Base-by-base conservation (phyloP, 192 early-diverging fungal species). In the Entomortierella lignicola region DNA sequence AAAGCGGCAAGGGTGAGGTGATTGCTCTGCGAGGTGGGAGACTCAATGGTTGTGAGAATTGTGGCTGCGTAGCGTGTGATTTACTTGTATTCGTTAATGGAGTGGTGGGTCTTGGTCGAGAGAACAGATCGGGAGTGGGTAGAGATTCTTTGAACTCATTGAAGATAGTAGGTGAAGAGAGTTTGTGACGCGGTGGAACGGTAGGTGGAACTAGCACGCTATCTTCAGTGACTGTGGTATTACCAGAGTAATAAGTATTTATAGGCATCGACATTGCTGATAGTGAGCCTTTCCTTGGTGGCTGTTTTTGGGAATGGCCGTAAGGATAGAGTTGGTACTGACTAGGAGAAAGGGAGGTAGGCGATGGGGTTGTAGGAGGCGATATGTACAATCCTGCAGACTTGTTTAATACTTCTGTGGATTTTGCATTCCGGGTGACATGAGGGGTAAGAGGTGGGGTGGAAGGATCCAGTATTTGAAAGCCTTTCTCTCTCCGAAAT, bases 181-280 rank as follows among this genome's bases (percentile, higher is more conserved):
- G 39, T n/a, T 71, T 71, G 60, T 60, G 69, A 54, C 69, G 69
- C 8, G 69, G 60, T 4, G 69, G 69, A 8, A 71, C 20, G 8
- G 39, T 39, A 12, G 69, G 69, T 44, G 68, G 68, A 15, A n/a
- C 29, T 0, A 25, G 37, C 37, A 62, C 3, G 10, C 27, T 61
- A 1, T 61, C 37, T 13, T 43, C 58, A 8, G n/a, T 8, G 34
- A 13, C 5, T 2, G 34, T n/a, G n/a, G 43, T 15, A 26, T 59
- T 39, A 10, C 8, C 17, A 18, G 27, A 30, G 55, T n/a, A 44
- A 30, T 26, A 39, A 32, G 53, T 47, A 26, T 23, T 71, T 42
- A 48, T 55, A 37, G 44, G 47, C 27, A 59, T 15, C 2, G 70
- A 56, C 18, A 64, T 23, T 8, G 70, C 41, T 2, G 61, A 37